Percentiles rank a stretch among this genome's conserved stretches.
These are phyloP conservation scores for Salinomyces thailandicus DNA, from an alignment of 2,329 filamentous ascomycete species.

Conservation along the genomic window DNA sequence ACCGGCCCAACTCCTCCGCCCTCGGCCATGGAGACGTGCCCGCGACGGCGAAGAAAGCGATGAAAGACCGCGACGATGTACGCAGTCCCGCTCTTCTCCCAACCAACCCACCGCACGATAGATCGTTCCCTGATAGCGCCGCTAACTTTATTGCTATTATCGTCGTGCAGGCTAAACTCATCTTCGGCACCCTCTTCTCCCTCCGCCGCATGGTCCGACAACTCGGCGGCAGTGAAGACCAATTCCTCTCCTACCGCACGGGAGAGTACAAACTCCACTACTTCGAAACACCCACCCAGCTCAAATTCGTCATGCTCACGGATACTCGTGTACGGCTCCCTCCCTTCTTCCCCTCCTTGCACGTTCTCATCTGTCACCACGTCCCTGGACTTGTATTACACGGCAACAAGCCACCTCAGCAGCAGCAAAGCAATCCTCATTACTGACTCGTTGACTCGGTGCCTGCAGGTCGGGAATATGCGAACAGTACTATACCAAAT, in stretches of 20 bases:
- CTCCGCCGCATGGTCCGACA: conserved; percentile 94
- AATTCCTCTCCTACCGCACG: conserved; percentile 86
- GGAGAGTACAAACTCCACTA: conserved; percentile 97
- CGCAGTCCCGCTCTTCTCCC: no score
- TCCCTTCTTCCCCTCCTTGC: no score
- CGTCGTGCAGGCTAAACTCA: conserved; percentile 69
- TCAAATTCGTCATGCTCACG: conserved; percentile 94
- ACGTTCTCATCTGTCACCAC: no score
- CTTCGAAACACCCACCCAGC: conserved; percentile 92
- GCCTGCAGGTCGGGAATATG: conserved; percentile 62
- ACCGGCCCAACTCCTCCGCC: conserved; percentile 38
- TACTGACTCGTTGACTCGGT: no score
- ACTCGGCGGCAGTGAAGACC: conserved; percentile 83
- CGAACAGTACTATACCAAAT: conserved; percentile 93
- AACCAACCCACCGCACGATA: no score
- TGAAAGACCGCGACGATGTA: background rate
- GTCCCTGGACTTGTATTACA: conserved; percentile 6
- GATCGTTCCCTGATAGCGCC: no score
- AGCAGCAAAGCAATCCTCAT: no score
- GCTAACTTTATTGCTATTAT: no score
- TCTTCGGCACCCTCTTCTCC: conserved; percentile 95
- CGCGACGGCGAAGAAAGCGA: background rate
- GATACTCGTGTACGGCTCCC: conserved; percentile 61
- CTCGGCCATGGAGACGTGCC: conserved; percentile 35
- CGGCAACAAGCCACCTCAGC: background rate